Base-by-base conservation (phyloP, 1,139 yeast genomes). In the Candida glucosophila region DNA sequence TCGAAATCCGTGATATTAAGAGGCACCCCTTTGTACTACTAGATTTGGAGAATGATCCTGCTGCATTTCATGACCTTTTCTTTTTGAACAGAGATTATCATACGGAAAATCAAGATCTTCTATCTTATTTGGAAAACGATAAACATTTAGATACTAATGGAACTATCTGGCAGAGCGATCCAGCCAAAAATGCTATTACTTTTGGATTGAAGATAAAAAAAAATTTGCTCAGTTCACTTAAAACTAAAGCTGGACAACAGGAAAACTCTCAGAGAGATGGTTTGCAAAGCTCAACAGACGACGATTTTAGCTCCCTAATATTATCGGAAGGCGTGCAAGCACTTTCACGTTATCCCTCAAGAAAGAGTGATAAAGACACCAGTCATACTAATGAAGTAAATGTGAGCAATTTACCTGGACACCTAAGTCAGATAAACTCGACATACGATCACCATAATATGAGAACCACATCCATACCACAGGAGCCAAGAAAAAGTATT, bases 1-100 rank as follows among this genome's bases (percentile, higher is more conserved):
- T 81, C 17, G 77, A 76, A 14, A 76, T 90, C 18, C 53, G 61
- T 11, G 85, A 79, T 15, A 79, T 88, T 34, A 90, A 88, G 49
- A 54, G 54, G 6, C 96, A 90, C 51, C 82, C 88, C 1, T 86
- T 93, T 55, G 72, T 83, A 6, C 44, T 71, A 17, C 63, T 73
- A 52, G 86, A 76, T 18, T 54, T 82, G 36, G 67, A 72, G 11
- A 45, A 57, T 13, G 63, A 61, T 28, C 36, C 62, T 27, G 61
- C 54, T 22, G 53, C 49, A 36, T 50, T 56, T 22, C 43, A 60
- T 33, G 68, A 63, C 27, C 44, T 63, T n/a, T 41, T 58, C 15
- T 48, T 55, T 31, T 42, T 60, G 29, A 63, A 62, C 36, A 34
- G 31, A 22, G 16, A 8, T 15, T 11, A 17, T 8, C n/a, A n/a